phyloP scores from a whole-genome alignment of 495 filamentous ascomycete species.

The Aspergillus ellipticus region DNA sequence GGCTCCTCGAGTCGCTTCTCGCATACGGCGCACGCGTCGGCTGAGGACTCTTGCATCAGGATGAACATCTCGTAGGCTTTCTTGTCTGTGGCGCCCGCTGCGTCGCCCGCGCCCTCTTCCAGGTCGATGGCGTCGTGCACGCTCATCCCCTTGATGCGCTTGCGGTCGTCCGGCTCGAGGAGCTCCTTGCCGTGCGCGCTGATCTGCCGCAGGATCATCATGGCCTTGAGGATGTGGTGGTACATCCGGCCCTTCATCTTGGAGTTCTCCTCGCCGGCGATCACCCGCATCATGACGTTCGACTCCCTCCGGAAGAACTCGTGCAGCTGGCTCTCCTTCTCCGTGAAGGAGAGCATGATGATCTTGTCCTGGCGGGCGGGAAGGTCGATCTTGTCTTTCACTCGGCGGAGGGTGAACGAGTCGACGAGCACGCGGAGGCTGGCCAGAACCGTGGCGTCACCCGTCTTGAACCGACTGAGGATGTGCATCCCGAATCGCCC shows the following conservation, averaged over 20 bases:
- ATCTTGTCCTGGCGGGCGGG: constrained; percentile 70
- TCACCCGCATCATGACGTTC: constrained; percentile 56
- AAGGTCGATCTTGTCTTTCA: constrained; percentile 86
- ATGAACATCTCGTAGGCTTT: constrained; percentile 79
- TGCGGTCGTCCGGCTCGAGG: constrained; percentile 75
- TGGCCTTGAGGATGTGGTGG: constrained; percentile 83
- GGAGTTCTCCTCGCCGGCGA: constrained; percentile 47
- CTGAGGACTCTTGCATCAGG: constrained; percentile 73
- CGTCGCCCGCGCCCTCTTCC: constrained; percentile 65
- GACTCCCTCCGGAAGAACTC: constrained; percentile 62
- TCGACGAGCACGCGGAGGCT: constrained; percentile 90
- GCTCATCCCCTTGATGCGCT: constrained; percentile 71
- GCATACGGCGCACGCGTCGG: constrained; percentile 68
- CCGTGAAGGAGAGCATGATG: constrained; percentile 54
- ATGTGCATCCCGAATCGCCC: constrained; percentile 72
- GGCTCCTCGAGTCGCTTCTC: constrained; percentile 52
- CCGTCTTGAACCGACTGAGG: constrained; percentile 69
- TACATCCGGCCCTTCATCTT: constrained; percentile 78
- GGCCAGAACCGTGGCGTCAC: constrained; percentile 74
- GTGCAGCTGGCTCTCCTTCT: constrained; percentile 52
- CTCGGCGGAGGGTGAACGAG: constrained; percentile 83
- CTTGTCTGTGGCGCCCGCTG: constrained; percentile 52
- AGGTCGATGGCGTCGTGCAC: constrained; percentile 81
- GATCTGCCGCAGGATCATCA: constrained; percentile 83
- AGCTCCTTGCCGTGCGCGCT: constrained; percentile 91